Conservation (phyloP, 176 grass and related monocot species). For the Olyra latifolia region DNA sequence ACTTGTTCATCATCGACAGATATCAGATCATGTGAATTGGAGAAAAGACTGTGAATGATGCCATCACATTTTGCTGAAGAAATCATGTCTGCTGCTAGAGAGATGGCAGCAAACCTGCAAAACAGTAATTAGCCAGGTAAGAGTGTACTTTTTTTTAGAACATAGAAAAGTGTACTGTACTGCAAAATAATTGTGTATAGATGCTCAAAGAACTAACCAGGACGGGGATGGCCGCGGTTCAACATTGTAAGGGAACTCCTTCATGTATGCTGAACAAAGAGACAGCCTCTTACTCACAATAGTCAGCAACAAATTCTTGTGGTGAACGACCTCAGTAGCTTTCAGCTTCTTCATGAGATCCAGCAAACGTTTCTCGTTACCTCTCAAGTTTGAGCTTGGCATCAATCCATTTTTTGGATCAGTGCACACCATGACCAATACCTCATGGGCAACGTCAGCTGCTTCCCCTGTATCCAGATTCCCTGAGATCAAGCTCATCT, state of each 20-base stretch:
- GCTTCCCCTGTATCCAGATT: slow-evolving; percentile 54
- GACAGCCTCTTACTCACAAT: slow-evolving; percentile 62
- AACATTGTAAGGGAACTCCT: slow-evolving; percentile 76
- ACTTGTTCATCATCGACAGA: slow-evolving; percentile 58
- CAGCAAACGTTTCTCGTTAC: slow-evolving; percentile 82
- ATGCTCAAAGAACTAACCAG: slow-evolving; percentile 62
- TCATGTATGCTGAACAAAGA: slow-evolving; percentile 81
- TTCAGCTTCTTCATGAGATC: slow-evolving; percentile 91
- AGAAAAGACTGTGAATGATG: slow-evolving; percentile 47
- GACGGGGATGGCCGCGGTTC: slow-evolving; percentile 61
- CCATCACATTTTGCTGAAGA: slow-evolving; percentile 53
- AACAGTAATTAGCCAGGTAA: slow-evolving; percentile 31
- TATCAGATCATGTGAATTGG: slow-evolving; percentile 42
- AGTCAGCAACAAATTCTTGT: slow-evolving; percentile 68
- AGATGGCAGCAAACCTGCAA: slow-evolving; percentile 80
- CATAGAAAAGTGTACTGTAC: slow-evolving; percentile 10
- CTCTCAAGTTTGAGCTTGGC: slow-evolving; percentile 66
- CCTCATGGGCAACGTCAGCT: slow-evolving; percentile 75
- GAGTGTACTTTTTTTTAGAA: too few relatives aligned
- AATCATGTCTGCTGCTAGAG: slow-evolving; percentile 79
- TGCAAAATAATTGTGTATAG: slow-evolving; percentile 13
- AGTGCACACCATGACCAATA: slow-evolving; percentile 81
- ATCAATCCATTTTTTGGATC: slow-evolving; percentile 91
- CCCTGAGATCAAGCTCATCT: slow-evolving; percentile 75
- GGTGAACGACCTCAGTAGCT: slow-evolving; percentile 61